Evolutionary conservation across 306 rosid genomes (phyloP).

Genomic region (Quercus bicolor): DNA sequence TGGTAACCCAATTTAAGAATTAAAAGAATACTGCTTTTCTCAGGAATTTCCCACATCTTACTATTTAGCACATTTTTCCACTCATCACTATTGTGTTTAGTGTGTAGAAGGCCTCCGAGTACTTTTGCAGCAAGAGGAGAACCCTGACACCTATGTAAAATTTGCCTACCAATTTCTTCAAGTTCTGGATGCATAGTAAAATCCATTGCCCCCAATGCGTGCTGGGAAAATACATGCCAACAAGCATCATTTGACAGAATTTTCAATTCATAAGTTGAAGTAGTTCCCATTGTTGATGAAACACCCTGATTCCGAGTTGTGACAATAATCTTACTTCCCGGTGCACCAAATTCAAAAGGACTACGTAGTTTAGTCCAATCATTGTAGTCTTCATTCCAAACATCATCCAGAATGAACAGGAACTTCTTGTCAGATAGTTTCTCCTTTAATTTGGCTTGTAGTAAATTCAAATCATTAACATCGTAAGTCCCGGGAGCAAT

Average conservation of each 20-base stretch:
- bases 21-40: neutral
- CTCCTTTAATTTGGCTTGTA: neutral
- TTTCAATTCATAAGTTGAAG: neutral
- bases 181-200: neutral
- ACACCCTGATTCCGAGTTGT: neutral
- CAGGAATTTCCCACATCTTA: neutral
- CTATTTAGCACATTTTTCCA: neutral
- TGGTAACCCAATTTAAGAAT: neutral
- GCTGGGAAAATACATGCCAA: neutral
- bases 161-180: neutral
- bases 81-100: neutral
- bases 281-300: neutral
- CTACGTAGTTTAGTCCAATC: neutral
- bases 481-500: neutral
- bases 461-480: neutral
- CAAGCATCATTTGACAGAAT: neutral
- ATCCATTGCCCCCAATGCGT: neutral
- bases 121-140: neutral
- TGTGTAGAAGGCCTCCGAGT: neutral
- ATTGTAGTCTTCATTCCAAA: neutral
- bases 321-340: conserved; percentile 3
- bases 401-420: neutral
- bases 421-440: neutral
- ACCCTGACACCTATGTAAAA: neutral
- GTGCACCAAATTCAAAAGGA: neutral